A percentile compares a stretch with the other conserved stretches of the same genome.
Conservation (phyloP, 768 basidiomycete species). For the Pholiota molesta region DNA sequence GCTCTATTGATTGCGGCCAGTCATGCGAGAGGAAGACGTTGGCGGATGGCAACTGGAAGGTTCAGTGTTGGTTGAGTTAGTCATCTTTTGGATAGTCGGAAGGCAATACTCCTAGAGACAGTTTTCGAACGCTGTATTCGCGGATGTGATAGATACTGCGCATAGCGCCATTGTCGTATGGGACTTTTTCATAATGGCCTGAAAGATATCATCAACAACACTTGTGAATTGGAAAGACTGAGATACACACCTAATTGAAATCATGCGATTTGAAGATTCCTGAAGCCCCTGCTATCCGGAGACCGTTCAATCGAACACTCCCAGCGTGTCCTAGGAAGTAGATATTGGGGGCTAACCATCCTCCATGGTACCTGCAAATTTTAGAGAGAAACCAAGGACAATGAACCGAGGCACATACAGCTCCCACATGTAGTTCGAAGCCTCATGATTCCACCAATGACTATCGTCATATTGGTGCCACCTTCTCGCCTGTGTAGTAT, state of each 20-base stretch:
- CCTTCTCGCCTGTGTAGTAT: constrained; percentile 84
- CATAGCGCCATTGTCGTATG: constrained; percentile 73
- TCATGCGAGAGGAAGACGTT: constrained; percentile 93
- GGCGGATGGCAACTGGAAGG: constrained; percentile 54
- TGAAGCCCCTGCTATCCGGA: constrained; percentile 88
- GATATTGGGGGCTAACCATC: constrained; percentile 96
- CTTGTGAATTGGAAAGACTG: not conserved
- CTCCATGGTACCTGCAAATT: constrained; percentile 81
- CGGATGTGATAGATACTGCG: constrained; percentile 91
- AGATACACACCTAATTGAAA: constrained; percentile 56
- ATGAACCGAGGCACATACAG: constrained; percentile 47
- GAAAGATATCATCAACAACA: not conserved
- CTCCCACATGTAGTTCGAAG: constrained; percentile 96
- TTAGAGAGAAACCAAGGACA: not conserved
- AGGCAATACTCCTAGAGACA: constrained; percentile 59
- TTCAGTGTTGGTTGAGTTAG: constrained; percentile 27
- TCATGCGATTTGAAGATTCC: constrained; percentile 88
- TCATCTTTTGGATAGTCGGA: not conserved
- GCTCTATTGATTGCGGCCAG: constrained; percentile 89
- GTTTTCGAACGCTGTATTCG: constrained; percentile 77
- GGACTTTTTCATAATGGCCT: constrained; percentile 84
- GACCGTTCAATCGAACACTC: constrained; percentile 82
- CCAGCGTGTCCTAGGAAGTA: constrained; percentile 95
- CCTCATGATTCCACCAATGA: constrained; percentile 98
- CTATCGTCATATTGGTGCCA: constrained; percentile 88